phyloP scores from a whole-genome alignment of 805 yeast species.

The Wickerhamiella qilinensis region DNA sequence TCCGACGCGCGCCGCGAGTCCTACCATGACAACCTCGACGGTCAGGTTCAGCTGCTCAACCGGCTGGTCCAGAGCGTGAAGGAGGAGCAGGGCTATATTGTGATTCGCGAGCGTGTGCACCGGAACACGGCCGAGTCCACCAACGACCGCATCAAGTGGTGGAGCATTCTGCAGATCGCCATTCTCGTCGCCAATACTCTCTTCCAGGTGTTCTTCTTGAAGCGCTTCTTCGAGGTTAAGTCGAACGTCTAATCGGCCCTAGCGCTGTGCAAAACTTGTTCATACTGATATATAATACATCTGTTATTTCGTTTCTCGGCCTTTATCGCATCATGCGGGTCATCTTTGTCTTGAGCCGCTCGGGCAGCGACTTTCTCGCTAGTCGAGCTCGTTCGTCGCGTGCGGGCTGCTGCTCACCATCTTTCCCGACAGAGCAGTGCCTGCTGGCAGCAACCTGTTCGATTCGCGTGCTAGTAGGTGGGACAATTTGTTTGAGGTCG shows the following conservation, averaged over 20 bases:
- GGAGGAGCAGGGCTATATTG: constrained; percentile 80
- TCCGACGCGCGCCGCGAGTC: constrained; percentile 49
- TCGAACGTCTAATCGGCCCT: constrained; percentile 45
- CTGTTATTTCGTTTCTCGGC: no score
- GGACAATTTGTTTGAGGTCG: no score
- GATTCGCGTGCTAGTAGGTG: no score
- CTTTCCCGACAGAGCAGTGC: no score
- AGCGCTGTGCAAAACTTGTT: no score
- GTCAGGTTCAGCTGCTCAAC: constrained; percentile 59
- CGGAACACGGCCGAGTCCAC: constrained; percentile 98
- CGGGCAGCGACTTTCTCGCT: no score
- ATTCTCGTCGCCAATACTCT: constrained; percentile 76
- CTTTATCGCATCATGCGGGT: no score
- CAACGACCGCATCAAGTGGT: constrained; percentile 91
- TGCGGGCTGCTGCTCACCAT: no score
- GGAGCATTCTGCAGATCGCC: constrained; percentile 83
- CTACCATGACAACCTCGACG: constrained; percentile 68
- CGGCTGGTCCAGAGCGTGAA: constrained; percentile 72
- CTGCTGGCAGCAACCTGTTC: no score
- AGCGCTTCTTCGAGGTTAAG: constrained; percentile 90
- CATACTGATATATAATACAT: no score
- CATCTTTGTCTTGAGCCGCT: no score
- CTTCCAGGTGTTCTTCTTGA: constrained; percentile 87
- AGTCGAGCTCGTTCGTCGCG: no score
- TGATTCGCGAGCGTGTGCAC: constrained; percentile 91